These are phyloP conservation scores for Saturnispora zaruensis DNA, from an alignment of 805 yeast genomes.

Conservation along the genomic window DNA sequence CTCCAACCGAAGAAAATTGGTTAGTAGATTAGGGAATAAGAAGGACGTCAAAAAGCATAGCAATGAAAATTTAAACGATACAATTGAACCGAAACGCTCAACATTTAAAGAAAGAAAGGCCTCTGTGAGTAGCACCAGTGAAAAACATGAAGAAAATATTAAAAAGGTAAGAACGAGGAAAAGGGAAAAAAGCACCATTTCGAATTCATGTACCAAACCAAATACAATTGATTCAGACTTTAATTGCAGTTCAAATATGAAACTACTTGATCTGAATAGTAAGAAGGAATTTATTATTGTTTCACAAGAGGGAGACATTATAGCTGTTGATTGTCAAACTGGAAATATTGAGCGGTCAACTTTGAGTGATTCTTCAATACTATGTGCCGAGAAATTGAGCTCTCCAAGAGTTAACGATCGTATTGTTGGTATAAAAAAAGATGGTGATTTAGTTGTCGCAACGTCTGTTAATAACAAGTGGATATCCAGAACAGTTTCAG, in stretches of 20 bases:
- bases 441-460: conserved; percentile 49
- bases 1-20: conserved; percentile 27
- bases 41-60: conserved; percentile 7
- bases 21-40: conserved; percentile 13
- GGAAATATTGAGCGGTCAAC: conserved; percentile 34
- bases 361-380: conserved; percentile 31
- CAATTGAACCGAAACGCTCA: neutral
- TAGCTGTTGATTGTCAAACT: conserved; percentile 41
- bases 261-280: conserved; percentile 22
- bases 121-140: neutral
- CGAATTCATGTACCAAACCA: conserved; percentile 14
- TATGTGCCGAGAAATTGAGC: conserved; percentile 44
- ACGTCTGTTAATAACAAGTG: conserved; percentile 60
- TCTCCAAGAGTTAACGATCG: conserved; percentile 75
- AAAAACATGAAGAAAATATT: neutral
- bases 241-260: conserved; percentile 23
- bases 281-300: conserved; percentile 45
- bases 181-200: neutral
- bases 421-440: conserved; percentile 44
- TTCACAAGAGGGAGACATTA: conserved; percentile 40
- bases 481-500: conserved; percentile 45
- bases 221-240: conserved; percentile 28
- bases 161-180: neutral
- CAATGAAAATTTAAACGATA: neutral
- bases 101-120: neutral